Evolutionary conservation across 148 eudicot genomes (phyloP).

Genomic region (Spergularia marina): DNA sequence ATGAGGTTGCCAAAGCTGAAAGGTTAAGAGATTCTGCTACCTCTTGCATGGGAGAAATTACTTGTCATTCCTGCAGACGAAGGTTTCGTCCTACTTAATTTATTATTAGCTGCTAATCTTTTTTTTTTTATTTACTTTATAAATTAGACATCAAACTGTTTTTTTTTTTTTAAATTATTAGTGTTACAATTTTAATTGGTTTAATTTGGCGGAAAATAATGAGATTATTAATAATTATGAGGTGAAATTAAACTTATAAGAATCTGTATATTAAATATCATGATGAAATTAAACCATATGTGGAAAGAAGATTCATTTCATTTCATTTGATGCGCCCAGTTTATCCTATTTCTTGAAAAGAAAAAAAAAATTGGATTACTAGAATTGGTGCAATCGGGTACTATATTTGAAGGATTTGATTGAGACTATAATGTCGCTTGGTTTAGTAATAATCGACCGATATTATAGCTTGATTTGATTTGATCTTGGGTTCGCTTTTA

Average conservation of each 20-base stretch:
- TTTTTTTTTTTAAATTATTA: not conserved
- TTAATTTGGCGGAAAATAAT: not conserved
- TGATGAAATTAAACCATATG: not conserved
- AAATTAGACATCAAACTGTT: not conserved
- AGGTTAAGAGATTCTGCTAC: slow-evolving; percentile 53
- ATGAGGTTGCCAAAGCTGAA: slow-evolving; percentile 64
- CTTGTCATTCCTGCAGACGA: slow-evolving; percentile 82
- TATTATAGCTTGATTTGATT: too few species aligned
- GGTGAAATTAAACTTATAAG: not conserved
- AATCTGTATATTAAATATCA: slow-evolving; percentile 2
- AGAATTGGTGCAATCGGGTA: too few species aligned
- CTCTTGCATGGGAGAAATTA: slow-evolving; percentile 69
- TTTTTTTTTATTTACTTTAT: not conserved
- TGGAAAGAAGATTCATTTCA: not conserved
- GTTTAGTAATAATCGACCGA: too few species aligned
- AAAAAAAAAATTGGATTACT: too few species aligned
- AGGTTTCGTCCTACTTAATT: slow-evolving; percentile 44
- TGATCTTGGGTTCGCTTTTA: too few species aligned
- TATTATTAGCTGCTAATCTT: too few species aligned
- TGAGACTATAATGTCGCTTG: too few species aligned
- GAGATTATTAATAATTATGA: not conserved
- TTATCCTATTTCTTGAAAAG: not conserved
- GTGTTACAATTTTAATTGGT: not conserved
- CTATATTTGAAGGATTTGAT: too few species aligned
- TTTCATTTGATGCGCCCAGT: slow-evolving; percentile 7